Percentiles rank a stretch among this genome's conserved stretches.
These are phyloP conservation scores for Colletotrichum sojae DNA, from an alignment of 2,329 filamentous ascomycete genomes.

Conservation along the genomic window DNA sequence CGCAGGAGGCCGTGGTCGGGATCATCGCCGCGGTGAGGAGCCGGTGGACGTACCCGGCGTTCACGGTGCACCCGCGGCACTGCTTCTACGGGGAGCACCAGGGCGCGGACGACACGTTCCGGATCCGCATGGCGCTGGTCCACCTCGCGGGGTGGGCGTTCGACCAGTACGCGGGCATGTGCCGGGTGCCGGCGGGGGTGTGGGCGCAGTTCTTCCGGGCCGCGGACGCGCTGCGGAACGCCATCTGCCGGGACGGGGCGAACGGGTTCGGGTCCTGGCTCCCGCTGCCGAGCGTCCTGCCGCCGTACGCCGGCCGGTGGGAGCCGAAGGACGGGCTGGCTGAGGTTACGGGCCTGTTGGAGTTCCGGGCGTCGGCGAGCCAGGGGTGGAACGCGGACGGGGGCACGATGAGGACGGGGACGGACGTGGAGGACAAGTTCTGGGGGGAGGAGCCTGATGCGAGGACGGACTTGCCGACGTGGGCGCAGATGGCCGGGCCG, in stretches of 20 bases:
- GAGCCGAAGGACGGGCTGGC: background rate
- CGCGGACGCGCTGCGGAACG: background rate
- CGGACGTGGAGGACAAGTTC: background rate
- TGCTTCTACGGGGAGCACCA: background rate
- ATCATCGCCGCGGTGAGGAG: background rate
- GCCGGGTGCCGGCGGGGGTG: conserved; percentile 6
- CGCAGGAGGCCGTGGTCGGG: too few relatives aligned
- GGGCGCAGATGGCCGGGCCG: background rate
- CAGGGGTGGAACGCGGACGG: background rate
- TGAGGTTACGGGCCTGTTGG: background rate
- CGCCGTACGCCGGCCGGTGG: conserved; percentile 8
- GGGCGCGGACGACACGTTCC: background rate
- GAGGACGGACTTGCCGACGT: background rate
- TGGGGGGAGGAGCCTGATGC: background rate
- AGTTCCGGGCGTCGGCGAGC: background rate
- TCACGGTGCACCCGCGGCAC: background rate
- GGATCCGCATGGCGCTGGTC: background rate
- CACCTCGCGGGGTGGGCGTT: background rate
- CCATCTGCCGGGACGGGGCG: background rate
- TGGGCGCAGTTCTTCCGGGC: background rate
- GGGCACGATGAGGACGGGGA: background rate
- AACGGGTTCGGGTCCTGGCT: conserved; percentile 23
- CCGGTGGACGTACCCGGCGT: background rate
- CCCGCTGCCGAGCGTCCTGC: conserved; percentile 24
- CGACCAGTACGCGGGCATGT: background rate